Conservation (phyloP, 768 basidiomycete genomes). For the Tephrocybe rancida region DNA sequence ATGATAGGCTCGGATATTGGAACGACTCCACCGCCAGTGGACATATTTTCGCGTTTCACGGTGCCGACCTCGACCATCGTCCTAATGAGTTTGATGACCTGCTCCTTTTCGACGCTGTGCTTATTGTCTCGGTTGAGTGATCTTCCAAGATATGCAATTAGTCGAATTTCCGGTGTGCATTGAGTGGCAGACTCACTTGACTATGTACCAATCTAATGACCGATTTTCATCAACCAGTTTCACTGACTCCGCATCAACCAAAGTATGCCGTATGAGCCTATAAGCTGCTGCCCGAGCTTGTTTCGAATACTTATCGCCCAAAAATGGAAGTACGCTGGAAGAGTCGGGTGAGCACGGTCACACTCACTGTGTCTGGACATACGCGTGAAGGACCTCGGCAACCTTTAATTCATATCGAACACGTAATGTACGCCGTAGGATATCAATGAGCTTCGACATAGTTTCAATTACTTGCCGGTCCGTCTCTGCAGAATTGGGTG, state of each 20-base stretch:
- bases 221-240: slow-evolving; percentile 56
- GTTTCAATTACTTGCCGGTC: slow-evolving; percentile 62
- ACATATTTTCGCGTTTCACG: slow-evolving; percentile 47
- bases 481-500: slow-evolving; percentile 39
- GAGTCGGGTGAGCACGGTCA: slow-evolving; percentile 5
- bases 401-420: slow-evolving; percentile 78
- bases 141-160: slow-evolving; percentile 37
- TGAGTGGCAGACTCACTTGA: slow-evolving; percentile 59
- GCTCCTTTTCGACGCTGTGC: slow-evolving; percentile 84
- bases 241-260: slow-evolving; percentile 77
- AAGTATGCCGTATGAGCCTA: slow-evolving; percentile 75
- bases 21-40: slow-evolving; percentile 44
- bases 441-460: slow-evolving; percentile 64
- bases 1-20: slow-evolving; percentile 77
- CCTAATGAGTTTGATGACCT: slow-evolving; percentile 89
- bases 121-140: slow-evolving; percentile 86
- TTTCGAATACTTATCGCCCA: slow-evolving; percentile 75
- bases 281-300: slow-evolving; percentile 83
- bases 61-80: slow-evolving; percentile 78
- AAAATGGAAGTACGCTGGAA: slow-evolving; percentile 75
- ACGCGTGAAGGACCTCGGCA: slow-evolving; percentile 76
- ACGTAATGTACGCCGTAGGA: slow-evolving; percentile 70
- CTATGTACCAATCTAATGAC: slow-evolving; percentile 86
- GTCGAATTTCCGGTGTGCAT: not conserved
- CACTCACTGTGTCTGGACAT: slow-evolving; percentile 27